Evolutionary conservation across 2,329 filamentous ascomycete species (phyloP).

Genomic region (Scytalidium sp.): DNA sequence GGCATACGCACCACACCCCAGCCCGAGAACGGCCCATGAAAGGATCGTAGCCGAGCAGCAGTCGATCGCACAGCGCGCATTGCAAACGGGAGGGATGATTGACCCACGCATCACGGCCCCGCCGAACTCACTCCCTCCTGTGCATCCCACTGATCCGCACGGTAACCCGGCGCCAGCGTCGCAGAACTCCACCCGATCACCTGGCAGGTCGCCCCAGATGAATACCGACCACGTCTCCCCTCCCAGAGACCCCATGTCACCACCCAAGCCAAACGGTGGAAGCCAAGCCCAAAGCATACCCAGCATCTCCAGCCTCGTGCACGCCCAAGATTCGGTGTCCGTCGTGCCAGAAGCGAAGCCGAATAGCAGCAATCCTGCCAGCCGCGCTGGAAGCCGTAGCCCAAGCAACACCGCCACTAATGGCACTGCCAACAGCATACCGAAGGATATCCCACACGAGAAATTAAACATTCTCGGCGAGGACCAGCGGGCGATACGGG

Average conservation of each 20-base stretch:
- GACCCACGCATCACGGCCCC: constrained; percentile 21
- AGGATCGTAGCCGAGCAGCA: constrained; percentile 30
- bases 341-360: constrained; percentile 26
- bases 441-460: constrained; percentile 53
- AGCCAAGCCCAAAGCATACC: constrained; percentile 27
- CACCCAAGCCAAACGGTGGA: constrained; percentile 15
- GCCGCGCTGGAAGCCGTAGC: constrained; percentile 22
- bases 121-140: constrained; percentile 12
- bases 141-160: constrained; percentile 5
- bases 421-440: constrained; percentile 26
- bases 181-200: constrained; percentile 16
- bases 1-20: constrained; percentile 30
- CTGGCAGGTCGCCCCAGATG: constrained; percentile 5
- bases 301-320: constrained; percentile 27
- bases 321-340: constrained; percentile 23
- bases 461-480: constrained; percentile 53
- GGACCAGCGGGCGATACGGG: constrained; percentile 62
- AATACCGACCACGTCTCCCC: constrained; percentile 9
- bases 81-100: constrained; percentile 20
- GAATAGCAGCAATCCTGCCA: constrained; percentile 14
- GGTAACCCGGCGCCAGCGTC: constrained; percentile 16
- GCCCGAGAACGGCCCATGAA: constrained; percentile 36
- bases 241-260: constrained; percentile 3
- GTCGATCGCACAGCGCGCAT: constrained; percentile 23
- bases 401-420: constrained; percentile 7